Base-by-base conservation (phyloP, 192 early-diverging fungal genomes). In the Dissophora ornata region DNA sequence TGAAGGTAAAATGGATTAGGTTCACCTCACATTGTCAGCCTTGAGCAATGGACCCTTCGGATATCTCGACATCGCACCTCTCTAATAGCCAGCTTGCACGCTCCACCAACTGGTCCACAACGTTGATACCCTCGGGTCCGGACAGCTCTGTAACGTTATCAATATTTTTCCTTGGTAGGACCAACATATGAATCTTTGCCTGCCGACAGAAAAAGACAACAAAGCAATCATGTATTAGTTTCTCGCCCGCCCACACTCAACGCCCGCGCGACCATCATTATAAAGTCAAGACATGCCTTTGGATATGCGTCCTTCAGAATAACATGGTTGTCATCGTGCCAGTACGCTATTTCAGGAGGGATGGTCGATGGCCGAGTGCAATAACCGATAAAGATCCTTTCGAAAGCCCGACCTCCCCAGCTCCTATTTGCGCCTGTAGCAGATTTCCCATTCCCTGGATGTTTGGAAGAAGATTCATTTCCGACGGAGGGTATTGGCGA, bases 281-380 rank as follows among this genome's bases (percentile, higher is more conserved):
- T 25, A 2, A 18, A 6, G 40, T 12, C 36, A 45, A 42, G 30
- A 56, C 29, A 51, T 55, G 63, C 81, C 78, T 88, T 87, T 15
- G 88, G 84, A 67, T 70, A 91, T 38, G 75, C 80, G 57, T 91
- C 89, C 32, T 36, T 57, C 19, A 90, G 69, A 15, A 87, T 75
- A 4, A 91, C 81, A 45, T 80, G 26, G 0, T 83, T 62, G 19
- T 62, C 61, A 25, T 86, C 80, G 32, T 80, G 81, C 68, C 53
- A 57, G 32, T 83, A 68, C 11, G 82, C 81, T 33, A 67, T 55
- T 0, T 71, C 52, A n/a, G 51, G 12, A 12, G 74, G 59, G 34
- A 83, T 79, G 44, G 53, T 58, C 11, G 79, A 81, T 18, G 87
- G 86, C 13, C 64, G 9, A n/a, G 55, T 51, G 48, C 69, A 61